A percentile compares a stretch with the other conserved stretches of the same genome.
These are phyloP conservation scores for Schizophyllum amplum DNA, from an alignment of 1,284 basidiomycete species.

Conservation along the genomic window DNA sequence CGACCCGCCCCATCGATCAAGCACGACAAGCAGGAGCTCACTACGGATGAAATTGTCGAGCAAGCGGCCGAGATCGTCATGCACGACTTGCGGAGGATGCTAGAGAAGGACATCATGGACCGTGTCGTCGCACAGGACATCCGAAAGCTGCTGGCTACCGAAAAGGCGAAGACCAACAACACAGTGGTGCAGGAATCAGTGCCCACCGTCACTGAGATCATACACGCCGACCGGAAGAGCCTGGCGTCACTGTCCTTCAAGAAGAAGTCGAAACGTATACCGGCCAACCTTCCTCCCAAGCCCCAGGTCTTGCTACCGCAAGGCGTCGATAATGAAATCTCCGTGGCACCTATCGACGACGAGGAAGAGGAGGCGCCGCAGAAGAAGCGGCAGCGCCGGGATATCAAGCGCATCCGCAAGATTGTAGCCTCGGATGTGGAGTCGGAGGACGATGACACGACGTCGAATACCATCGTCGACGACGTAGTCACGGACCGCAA, in stretches of 20 bases:
- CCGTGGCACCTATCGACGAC: slow-evolving; percentile 31
- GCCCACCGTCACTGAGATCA: slow-evolving; percentile 15
- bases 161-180: slow-evolving; percentile 28
- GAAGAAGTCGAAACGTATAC: slow-evolving; percentile 44
- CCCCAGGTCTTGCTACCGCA: neutral
- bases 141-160: slow-evolving; percentile 43
- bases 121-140: slow-evolving; percentile 54
- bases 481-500: slow-evolving; percentile 23
- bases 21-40: slow-evolving; percentile 39
- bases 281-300: slow-evolving; percentile 25
- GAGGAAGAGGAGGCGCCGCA: slow-evolving; percentile 29
- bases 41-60: slow-evolving; percentile 49
- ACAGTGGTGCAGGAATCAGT: slow-evolving; percentile 1
- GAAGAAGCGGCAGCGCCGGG: slow-evolving; percentile 37
- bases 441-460: slow-evolving; percentile 31
- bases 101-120: slow-evolving; percentile 67
- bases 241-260: slow-evolving; percentile 64
- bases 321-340: slow-evolving; percentile 3
- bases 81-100: slow-evolving; percentile 48
- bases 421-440: slow-evolving; percentile 30
- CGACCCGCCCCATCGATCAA: slow-evolving; percentile 32
- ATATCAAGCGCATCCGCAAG: slow-evolving; percentile 17
- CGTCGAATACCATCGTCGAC: slow-evolving; percentile 8
- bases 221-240: slow-evolving; percentile 29
- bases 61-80: slow-evolving; percentile 55